Conservation (phyloP, 306 rosid species). For the Myrica gale region DNA sequence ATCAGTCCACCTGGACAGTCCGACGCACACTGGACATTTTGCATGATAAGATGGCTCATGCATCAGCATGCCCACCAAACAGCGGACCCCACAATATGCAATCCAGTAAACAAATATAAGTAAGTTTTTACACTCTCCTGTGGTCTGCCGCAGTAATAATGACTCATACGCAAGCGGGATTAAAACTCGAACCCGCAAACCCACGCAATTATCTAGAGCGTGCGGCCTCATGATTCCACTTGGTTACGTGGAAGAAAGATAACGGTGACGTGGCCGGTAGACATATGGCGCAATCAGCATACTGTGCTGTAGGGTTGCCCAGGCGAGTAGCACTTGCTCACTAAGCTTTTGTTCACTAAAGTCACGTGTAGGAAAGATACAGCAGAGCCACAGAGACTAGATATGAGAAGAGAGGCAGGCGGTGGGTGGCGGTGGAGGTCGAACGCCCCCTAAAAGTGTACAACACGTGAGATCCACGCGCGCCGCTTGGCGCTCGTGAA, state of each 20-base stretch:
- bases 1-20: background rate
- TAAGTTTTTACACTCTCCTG: background rate
- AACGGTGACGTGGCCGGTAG: constrained; percentile 3
- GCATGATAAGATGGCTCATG: background rate
- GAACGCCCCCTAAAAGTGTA: too few species aligned
- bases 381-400: too few species aligned
- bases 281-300: background rate
- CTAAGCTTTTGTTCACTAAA: background rate
- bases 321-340: background rate
- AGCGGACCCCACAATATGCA: constrained; percentile 11
- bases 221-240: background rate
- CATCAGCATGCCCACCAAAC: background rate
- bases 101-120: background rate
- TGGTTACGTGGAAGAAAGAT: background rate
- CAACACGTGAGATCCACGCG: too few species aligned
- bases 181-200: constrained; percentile 13
- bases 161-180: background rate
- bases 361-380: background rate
- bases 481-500: too few species aligned
- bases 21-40: background rate
- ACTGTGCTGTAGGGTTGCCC: background rate
- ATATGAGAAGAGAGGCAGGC: too few species aligned
- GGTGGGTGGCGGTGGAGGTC: too few species aligned
- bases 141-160: background rate
- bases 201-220: constrained; percentile 7